Percentiles rank a stretch among this genome's conserved stretches.
Evolutionary conservation across 2,329 filamentous ascomycete genomes (phyloP).

Genomic region (Arthrobotrys sinensis): DNA sequence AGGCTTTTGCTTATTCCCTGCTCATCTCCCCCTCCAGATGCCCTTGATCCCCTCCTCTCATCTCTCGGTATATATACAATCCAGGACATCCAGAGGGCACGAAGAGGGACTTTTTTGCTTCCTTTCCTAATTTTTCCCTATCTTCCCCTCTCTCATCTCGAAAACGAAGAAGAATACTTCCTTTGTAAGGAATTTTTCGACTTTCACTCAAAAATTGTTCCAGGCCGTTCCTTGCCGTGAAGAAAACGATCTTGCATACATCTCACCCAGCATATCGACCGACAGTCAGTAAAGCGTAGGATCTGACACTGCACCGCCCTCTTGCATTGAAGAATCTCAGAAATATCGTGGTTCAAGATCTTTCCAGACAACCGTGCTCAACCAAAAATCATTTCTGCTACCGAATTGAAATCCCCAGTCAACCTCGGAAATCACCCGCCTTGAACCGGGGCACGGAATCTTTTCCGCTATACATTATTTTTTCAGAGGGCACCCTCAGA

Average conservation of each 20-base stretch:
- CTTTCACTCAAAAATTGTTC: background rate
- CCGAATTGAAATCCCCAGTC: slow-evolving; percentile 46
- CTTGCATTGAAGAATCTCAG: slow-evolving; percentile 21
- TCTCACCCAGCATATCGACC: slow-evolving; percentile 18
- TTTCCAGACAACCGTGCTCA: slow-evolving; percentile 39
- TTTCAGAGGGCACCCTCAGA: slow-evolving; percentile 8
- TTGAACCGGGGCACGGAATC: slow-evolving; percentile 47
- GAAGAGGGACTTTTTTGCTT: slow-evolving; percentile 42
- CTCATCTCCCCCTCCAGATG: slow-evolving; percentile 47
- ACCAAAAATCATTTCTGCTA: background rate
- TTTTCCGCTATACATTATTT: slow-evolving; percentile 29
- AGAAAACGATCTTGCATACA: slow-evolving; percentile 13
- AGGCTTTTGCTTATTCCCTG: slow-evolving; percentile 38
- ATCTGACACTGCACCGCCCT: slow-evolving; percentile 29
- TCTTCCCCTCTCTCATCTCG: slow-evolving; percentile 22
- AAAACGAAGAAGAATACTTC: slow-evolving; percentile 29
- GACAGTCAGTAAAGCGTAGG: slow-evolving; percentile 23
- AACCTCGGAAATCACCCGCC: slow-evolving; percentile 55
- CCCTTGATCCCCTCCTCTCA: slow-evolving; percentile 40
- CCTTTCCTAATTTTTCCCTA: slow-evolving; percentile 24
- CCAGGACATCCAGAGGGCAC: slow-evolving; percentile 19
- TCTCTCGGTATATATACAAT: slow-evolving; percentile 57
- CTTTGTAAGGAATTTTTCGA: slow-evolving; percentile 38
- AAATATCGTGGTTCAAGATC: slow-evolving; percentile 38
- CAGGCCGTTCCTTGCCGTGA: background rate